Conservation (phyloP, 805 yeast genomes). For the Ogataea kodamae region DNA sequence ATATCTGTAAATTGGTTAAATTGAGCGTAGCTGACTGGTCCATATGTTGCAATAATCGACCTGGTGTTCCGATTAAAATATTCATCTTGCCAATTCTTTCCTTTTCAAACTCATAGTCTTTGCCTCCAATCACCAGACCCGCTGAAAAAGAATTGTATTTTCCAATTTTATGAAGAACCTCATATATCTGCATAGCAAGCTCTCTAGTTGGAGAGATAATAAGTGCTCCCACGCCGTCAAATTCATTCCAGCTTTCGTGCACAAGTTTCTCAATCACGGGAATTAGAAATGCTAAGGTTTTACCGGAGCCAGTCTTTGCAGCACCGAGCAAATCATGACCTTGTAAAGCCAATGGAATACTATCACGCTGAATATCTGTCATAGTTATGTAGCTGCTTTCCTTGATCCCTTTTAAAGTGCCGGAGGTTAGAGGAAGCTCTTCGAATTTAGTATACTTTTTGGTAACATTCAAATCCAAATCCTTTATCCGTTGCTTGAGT, state of each 20-base stretch:
- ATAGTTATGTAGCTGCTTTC: constrained; percentile 73
- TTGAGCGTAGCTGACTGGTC: constrained; percentile 85
- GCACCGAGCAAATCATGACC: constrained; percentile 82
- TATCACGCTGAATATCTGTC: constrained; percentile 81
- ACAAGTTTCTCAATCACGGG: constrained; percentile 73
- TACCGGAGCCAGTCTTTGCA: constrained; percentile 89
- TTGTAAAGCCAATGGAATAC: constrained; percentile 73
- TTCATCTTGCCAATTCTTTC: constrained; percentile 78
- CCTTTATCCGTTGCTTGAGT: constrained; percentile 50
- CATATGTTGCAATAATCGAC: constrained; percentile 83
- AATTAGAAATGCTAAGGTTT: constrained; percentile 79
- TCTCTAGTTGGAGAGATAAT: constrained; percentile 92
- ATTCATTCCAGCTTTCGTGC: constrained; percentile 70
- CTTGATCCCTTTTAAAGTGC: constrained; percentile 67
- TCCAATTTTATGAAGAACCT: constrained; percentile 81
- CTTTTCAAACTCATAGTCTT: constrained; percentile 76
- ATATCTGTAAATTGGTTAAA: constrained; percentile 65
- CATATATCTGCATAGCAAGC: constrained; percentile 85
- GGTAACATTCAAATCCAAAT: constrained; percentile 44
- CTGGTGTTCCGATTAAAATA: constrained; percentile 88
- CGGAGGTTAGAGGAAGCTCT: constrained; percentile 71
- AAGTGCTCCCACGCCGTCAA: constrained; percentile 85
- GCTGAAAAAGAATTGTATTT: constrained; percentile 73
- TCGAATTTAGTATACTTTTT: constrained; percentile 49
- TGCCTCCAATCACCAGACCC: constrained; percentile 91